phyloP scores from a whole-genome alignment of 164 flowering plant genomes.

The Umbellularia californica region DNA sequence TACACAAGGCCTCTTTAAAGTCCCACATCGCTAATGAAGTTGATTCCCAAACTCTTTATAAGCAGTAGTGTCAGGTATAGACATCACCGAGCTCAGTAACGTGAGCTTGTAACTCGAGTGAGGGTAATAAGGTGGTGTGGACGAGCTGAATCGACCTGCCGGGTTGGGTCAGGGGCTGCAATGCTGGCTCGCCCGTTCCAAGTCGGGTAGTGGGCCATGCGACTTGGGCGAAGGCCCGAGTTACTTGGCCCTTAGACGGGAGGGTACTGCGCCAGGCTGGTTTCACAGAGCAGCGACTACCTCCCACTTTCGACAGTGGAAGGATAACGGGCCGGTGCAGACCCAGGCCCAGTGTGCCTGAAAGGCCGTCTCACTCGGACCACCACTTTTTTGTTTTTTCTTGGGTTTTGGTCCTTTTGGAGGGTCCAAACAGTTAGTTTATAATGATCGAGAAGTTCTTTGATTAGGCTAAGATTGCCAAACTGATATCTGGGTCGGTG shows the following conservation, averaged over 20 bases:
- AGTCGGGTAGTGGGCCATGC: not conserved
- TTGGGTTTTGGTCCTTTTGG: no score
- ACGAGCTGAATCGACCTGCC: not conserved
- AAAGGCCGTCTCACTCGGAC: not conserved
- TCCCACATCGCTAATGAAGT: not conserved
- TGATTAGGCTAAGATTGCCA: no score
- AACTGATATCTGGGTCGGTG: no score
- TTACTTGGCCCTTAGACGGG: not conserved
- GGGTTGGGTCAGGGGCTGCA: not conserved
- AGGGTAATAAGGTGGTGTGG: not conserved
- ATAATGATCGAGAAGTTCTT: no score
- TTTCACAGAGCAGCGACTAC: conserved; percentile 14
- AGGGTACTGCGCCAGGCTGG: conserved; percentile 10
- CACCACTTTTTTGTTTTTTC: not conserved
- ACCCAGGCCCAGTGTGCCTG: not conserved
- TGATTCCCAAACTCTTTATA: not conserved
- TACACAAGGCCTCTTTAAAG: not conserved
- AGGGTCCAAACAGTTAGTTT: no score
- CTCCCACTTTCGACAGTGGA: conserved; percentile 12
- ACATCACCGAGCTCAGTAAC: not conserved
- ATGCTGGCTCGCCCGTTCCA: not conserved
- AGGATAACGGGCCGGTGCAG: conserved; percentile 8
- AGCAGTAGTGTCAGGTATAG: fast-evolving
- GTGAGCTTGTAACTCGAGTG: not conserved
- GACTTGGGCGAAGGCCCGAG: not conserved